phyloP scores from a whole-genome alignment of 495 filamentous ascomycete genomes.

The Aspergillus conjunctus region DNA sequence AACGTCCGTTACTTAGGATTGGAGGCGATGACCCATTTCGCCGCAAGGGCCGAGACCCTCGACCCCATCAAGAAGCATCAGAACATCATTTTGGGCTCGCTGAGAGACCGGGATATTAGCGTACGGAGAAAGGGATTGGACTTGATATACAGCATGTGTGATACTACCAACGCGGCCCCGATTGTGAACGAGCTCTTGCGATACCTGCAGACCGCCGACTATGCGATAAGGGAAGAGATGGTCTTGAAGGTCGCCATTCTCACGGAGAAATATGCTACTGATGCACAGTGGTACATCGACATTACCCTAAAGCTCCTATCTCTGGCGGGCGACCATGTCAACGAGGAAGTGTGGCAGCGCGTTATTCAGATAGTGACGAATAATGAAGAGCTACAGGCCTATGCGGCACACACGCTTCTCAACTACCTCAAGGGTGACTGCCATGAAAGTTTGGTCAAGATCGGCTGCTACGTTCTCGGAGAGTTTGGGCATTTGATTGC shows the following conservation, averaged over 20 bases:
- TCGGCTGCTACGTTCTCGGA: conserved; percentile 91
- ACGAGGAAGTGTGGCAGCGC: conserved; percentile 98
- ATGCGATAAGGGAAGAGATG: conserved; percentile 98
- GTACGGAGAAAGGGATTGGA: conserved; percentile 95
- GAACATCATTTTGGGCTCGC: conserved; percentile 88
- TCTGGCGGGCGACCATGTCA: conserved; percentile 97
- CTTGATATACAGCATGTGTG: conserved; percentile 99
- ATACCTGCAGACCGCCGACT: conserved; percentile 95
- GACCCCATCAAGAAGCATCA: conserved; percentile 99
- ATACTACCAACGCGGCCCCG: conserved; percentile 83
- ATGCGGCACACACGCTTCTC: conserved; percentile 89
- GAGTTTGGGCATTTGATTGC: conserved; percentile 98
- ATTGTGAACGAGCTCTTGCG: conserved; percentile 93
- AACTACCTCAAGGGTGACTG: conserved; percentile 90
- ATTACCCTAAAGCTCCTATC: conserved; percentile 93
- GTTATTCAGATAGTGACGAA: conserved; percentile 99
- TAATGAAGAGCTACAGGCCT: conserved; percentile 97
- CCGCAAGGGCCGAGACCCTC: conserved; percentile 89
- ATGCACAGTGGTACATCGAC: conserved; percentile 99
- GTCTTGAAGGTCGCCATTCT: conserved; percentile 97
- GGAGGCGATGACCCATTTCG: conserved; percentile 98
- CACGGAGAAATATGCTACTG: conserved; percentile 97
- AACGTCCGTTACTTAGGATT: conserved; percentile 97
- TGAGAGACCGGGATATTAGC: conserved; percentile 95
- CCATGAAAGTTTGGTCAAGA: conserved; percentile 96